Evolutionary conservation across 176 grass and related monocot genomes (phyloP).

Genomic region (Puya raimondii): DNA sequence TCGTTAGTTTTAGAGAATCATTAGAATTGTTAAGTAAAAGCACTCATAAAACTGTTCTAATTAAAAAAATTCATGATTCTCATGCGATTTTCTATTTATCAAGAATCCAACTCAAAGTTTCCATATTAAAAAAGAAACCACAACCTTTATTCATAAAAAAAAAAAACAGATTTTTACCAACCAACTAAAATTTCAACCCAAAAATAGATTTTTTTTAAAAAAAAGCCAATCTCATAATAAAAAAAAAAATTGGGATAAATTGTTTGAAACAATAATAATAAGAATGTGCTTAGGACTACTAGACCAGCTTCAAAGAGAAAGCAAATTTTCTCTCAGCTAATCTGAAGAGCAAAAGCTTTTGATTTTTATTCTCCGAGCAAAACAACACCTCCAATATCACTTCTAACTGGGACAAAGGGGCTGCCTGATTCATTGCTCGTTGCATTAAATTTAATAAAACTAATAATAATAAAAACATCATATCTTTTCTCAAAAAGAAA

Average conservation of each 20-base stretch:
- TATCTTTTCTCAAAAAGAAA: not conserved
- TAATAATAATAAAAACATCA: not conserved
- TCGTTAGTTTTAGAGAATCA: no score
- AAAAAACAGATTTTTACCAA: no score
- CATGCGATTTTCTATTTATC: no score
- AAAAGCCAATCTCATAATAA: no score
- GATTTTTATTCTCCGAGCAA: constrained; percentile 46
- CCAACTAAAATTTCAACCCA: no score
- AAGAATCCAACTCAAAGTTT: no score
- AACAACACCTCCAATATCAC: constrained; percentile 80
- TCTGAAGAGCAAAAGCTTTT: constrained; percentile 66
- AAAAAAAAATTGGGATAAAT: not conserved
- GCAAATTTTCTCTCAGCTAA: constrained; percentile 32
- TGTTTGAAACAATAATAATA: not conserved
- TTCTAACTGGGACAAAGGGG: constrained; percentile 36
- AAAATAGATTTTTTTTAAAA: no score
- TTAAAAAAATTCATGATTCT: no score
- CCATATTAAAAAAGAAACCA: no score
- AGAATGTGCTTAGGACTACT: constrained; percentile 52
- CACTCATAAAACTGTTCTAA: no score
- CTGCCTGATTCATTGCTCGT: constrained; percentile 76
- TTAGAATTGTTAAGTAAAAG: no score
- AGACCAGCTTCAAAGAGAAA: constrained; percentile 42
- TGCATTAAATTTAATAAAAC: not conserved
- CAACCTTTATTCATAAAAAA: no score